Conservation (phyloP, 805 yeast genomes). For the Metschnikowia aberdeeniae region DNA sequence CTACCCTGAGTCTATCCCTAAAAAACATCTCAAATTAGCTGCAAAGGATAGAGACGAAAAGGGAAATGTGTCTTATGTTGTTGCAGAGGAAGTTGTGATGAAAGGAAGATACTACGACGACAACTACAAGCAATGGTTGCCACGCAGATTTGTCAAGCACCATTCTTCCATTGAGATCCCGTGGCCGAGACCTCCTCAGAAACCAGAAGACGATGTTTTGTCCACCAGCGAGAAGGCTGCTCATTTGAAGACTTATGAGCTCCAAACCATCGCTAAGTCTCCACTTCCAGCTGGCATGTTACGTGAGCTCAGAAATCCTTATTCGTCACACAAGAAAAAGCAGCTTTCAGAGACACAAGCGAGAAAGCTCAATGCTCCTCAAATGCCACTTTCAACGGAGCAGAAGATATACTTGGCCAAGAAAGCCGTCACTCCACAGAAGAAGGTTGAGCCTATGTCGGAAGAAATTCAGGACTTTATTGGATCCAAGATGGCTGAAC, state of each 20-base stretch:
- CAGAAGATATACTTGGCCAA: constrained; percentile 62
- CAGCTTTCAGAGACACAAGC: constrained; percentile 57
- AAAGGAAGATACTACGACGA: constrained; percentile 71
- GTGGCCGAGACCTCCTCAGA: constrained; percentile 73
- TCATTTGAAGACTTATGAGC: constrained; percentile 70
- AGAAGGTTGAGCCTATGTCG: constrained; percentile 36
- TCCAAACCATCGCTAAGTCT: constrained; percentile 58
- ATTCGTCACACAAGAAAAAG: constrained; percentile 59
- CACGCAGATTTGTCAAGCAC: constrained; percentile 71
- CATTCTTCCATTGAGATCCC: constrained; percentile 72
- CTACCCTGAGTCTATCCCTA: constrained; percentile 60
- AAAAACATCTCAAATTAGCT: constrained; percentile 64
- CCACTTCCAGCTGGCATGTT: constrained; percentile 70
- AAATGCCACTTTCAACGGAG: constrained; percentile 68
- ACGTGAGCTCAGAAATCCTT: constrained; percentile 69
- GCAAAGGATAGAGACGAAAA: constrained; percentile 68
- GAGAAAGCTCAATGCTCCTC: constrained; percentile 60
- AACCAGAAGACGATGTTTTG: constrained; percentile 50
- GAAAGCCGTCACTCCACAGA: constrained; percentile 37
- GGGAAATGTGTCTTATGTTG: constrained; percentile 65
- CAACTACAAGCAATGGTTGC: constrained; percentile 67
- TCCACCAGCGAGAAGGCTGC: constrained; percentile 56
- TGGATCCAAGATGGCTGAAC: constrained; percentile 45
- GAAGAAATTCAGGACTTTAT: constrained; percentile 54
- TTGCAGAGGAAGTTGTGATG: constrained; percentile 68